Evolutionary conservation across 345 rosid species (phyloP).

Genomic region (Linum usitatissimum): DNA sequence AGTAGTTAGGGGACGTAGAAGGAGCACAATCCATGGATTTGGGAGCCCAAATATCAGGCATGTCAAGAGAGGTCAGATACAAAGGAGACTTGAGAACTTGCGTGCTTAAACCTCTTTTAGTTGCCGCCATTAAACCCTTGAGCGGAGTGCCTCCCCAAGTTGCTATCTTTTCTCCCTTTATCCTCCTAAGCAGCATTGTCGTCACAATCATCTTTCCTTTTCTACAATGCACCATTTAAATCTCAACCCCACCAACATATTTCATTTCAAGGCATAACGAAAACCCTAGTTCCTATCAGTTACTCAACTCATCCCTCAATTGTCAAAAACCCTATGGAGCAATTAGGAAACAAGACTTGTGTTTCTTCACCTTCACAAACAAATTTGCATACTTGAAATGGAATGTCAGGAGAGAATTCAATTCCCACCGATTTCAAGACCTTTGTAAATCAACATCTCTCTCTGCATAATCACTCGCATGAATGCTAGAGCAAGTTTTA

Average conservation of each 20-base stretch:
- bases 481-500: no score
- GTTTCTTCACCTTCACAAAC: not conserved
- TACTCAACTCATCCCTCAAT: not conserved
- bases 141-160: conserved; percentile 3
- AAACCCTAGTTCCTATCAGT: not conserved
- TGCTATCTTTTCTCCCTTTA: conserved; percentile 6
- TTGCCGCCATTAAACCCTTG: not conserved
- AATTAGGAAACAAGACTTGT: not conserved
- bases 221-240: not conserved
- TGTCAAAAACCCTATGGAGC: no score
- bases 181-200: conserved; percentile 9
- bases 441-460: no score
- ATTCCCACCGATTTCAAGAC: not conserved
- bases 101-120: conserved; percentile 14
- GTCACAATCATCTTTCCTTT: not conserved
- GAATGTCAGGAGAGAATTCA: not conserved
- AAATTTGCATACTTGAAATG: no score
- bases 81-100: conserved; percentile 55
- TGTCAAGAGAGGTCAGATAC: conserved; percentile 60
- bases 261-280: not conserved
- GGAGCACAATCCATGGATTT: conserved; percentile 3
- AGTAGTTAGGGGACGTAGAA: conserved; percentile 14
- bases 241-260: not conserved
- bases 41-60: conserved; percentile 56
- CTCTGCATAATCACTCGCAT: no score